Evolutionary conservation across 495 filamentous ascomycete genomes (phyloP), one percentile per base, ranked within the genome.

Genomic region (Corynascus novoguineensis): DNA sequence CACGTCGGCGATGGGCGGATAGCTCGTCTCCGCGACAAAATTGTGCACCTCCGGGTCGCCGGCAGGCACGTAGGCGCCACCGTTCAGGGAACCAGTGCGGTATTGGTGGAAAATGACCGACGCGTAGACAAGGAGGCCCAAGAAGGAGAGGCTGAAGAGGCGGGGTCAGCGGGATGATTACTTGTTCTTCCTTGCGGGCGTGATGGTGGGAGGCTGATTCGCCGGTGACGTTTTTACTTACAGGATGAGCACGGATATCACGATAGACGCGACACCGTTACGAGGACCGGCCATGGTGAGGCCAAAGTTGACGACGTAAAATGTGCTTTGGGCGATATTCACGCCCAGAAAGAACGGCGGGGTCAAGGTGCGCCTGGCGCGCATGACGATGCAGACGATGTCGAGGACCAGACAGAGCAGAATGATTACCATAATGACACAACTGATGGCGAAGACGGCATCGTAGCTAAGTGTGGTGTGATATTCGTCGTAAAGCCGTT

Each of bases 371-470:
- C 63, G 55, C 10, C 63, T 57, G 11, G 52, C 27, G 17, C 68
- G 67, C 63, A 63, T 69, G 62, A 71, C 34, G 55, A 71, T 68
- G 61, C 62, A 63, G n/a, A 64, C 63, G 22, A 71, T 50, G 51
- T 71, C 68, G 21, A 69, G 60, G 12, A 62, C 55, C 8, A 68
- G 31, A 49, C 63, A 68, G 29, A 62, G 4, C 25, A 62, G 10
- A 15, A 65, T 49, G 48, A 71, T 46, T 41, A 24, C 54, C 51
- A 66, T 53, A 45, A 60, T 57, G 60, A 71, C 47, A 42, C 35
- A 46, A 0, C 41, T 11, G 5, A 65, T 28, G 22, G 65, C 67
- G 0, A 66, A 37, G 27, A 54, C 48, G 1, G 48, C 21, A 27
- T 28, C n/a, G 38, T 59, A 55, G 47, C 12, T 37, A 2, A 57